Evolutionary conservation across 495 filamentous ascomycete genomes (phyloP).

Genomic region (Daldinia loculata): DNA sequence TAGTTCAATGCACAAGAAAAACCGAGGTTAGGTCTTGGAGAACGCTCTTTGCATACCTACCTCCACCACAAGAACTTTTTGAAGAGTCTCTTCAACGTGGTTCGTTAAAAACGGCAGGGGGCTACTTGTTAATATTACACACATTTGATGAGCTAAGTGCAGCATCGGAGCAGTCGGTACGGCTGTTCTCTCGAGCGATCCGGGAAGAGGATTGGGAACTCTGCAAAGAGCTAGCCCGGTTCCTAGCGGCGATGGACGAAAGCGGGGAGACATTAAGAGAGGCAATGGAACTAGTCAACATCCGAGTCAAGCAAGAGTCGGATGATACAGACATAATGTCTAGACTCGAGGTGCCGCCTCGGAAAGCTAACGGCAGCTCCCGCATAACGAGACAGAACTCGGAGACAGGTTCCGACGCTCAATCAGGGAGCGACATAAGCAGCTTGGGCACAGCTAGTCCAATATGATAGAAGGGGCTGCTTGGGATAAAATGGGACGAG

Average conservation of each 20-base stretch:
- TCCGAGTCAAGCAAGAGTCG: constrained; percentile 55
- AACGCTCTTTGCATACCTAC: constrained; percentile 88
- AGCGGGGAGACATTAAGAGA: constrained; percentile 82
- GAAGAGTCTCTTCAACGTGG: constrained; percentile 86
- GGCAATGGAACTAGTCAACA: constrained; percentile 76
- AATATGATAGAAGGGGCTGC: constrained; percentile 24
- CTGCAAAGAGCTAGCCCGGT: constrained; percentile 92
- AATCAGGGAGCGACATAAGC: constrained; percentile 43
- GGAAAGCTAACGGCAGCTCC: constrained; percentile 47
- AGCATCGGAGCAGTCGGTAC: constrained; percentile 80
- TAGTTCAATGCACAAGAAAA: constrained; percentile 97
- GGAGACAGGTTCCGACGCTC: constrained; percentile 42
- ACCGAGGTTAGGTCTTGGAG: constrained; percentile 96
- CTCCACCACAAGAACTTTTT: constrained; percentile 88
- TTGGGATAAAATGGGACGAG: constrained; percentile 25
- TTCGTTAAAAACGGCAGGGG: constrained; percentile 93
- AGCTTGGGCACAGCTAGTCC: constrained; percentile 46
- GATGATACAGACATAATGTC: constrained; percentile 56
- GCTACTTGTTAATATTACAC: constrained; percentile 95
- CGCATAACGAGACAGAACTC: constrained; percentile 43
- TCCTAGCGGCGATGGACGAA: constrained; percentile 90
- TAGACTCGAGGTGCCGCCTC: constrained; percentile 60
- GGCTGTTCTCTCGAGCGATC: constrained; percentile 82
- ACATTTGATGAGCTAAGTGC: constrained; percentile 87
- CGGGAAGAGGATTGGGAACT: constrained; percentile 93